Base-by-base conservation (phyloP, 495 filamentous ascomycete genomes). In the Aspergillus ostianus region DNA sequence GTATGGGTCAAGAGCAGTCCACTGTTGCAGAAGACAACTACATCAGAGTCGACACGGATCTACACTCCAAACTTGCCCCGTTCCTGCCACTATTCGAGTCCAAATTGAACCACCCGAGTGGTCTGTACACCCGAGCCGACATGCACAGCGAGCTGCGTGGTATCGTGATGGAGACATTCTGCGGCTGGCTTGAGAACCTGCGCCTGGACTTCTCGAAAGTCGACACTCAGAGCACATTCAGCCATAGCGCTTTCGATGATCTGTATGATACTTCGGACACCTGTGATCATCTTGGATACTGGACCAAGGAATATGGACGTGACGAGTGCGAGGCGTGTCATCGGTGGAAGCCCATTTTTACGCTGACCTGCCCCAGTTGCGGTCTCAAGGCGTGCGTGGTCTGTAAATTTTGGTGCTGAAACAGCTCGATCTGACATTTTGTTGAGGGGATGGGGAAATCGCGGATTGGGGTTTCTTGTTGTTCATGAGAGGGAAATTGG, bases 201-300 rank as follows among this genome's bases (percentile, higher is more conserved):
- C 67, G 68, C 58, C 47, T 54, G 3, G 58, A 53, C 6, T 26
- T 65, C 27, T 58, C 67, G 2, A 45, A 51, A 17, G 58, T 66
- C 1, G 23, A 26, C 23, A 26, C 4, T 4, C 2, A 26, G 23
- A 26, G 23, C 23, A 26, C 23, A 2, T 26, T 4, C 26, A 27
- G 19, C 46, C 1, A 32, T 9, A 6, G 19, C 2, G 46, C 44
- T 23, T 51, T 12, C 0, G 51, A 50, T 3, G 23, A 52, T n/a
- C 23, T 45, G 1, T 32, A 54, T 6, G 10, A 29, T 15, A 41
- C 9, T 2, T 17, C 36, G 12, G 36, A 41, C 1, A 41, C 36
- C 12, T 77, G 76, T 54, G 53, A 27, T n/a, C 76, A 78, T 51
- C 49, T 68, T 0, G 72, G 71, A 1, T 51, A 51, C 26, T 79